Base-by-base conservation (phyloP, 768 basidiomycete species). In the Serendipita sp. region DNA sequence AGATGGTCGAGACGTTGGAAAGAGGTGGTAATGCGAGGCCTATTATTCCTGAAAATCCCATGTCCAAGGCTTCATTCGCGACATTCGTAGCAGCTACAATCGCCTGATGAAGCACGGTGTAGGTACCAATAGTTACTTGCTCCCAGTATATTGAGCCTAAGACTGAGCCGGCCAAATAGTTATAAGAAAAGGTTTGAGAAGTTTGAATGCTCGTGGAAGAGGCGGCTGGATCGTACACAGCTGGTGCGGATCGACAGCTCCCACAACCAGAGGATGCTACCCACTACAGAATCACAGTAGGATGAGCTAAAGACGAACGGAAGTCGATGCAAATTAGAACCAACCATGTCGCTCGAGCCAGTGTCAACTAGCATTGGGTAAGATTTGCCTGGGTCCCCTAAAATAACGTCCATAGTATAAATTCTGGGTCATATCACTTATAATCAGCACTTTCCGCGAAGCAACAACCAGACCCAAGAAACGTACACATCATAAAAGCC, bases 331-430 rank as follows among this genome's bases (percentile, higher is more conserved):
- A 13, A 13, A 45, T 37, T 62, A 44, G 2, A 7, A 76, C 82
- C 69, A 65, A 89, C 88, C 30, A 89, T 76, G 74, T 92, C 89
- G 0, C 87, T 87, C 0, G 89, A 90, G 34, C 89, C 89, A 0
- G 86, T 88, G 69, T 92, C 89, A 44, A 91, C 79, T 70, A 89
- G 88, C 1, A 90, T 74, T 3, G 80, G 83, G 28, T 86, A 73
- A 28, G 77, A 78, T 64, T 86, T 79, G 37, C 70, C 70, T 7
- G 71, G 73, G 4, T 72, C 63, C 10, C 88, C 87, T 28, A 88
- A 75, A 18, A 70, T 73, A 3, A 86, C 75, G 2, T 82, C 77
- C n/a, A 88, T 72, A 1, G 83, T 83, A 71, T 90, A 89, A 3
- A 81, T 78, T 32, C 88, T 89, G 69, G 34, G 64, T 34, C n/a